phyloP scores from a whole-genome alignment of 805 yeast genomes.

The Saccharomyces jurei region DNA sequence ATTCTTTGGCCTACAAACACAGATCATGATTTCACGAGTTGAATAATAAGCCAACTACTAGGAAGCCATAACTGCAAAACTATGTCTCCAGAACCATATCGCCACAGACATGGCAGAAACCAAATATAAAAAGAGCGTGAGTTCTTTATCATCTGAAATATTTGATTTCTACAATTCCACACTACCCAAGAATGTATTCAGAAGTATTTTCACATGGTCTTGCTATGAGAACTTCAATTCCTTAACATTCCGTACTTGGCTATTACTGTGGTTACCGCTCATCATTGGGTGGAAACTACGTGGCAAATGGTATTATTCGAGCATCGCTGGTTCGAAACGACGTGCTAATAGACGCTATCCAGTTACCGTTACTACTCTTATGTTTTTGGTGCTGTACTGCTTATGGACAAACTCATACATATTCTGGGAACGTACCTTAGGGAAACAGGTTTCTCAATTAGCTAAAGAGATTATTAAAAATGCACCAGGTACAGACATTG shows the following conservation, averaged over 20 bases:
- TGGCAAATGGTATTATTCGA: too few relatives aligned
- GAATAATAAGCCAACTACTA: too few relatives aligned
- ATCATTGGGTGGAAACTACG: not conserved
- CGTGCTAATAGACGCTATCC: too few relatives aligned
- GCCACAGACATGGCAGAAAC: too few relatives aligned
- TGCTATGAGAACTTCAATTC: not conserved
- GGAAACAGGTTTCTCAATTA: not conserved
- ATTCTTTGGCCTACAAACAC: too few relatives aligned
- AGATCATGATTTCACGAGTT: too few relatives aligned
- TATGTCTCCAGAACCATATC: too few relatives aligned
- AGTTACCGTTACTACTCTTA: not conserved
- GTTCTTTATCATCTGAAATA: not conserved
- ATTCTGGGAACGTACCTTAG: not conserved
- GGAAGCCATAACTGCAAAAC: too few relatives aligned
- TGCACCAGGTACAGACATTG: not conserved
- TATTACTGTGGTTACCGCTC: not conserved
- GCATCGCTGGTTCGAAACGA: too few relatives aligned
- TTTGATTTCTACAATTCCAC: not conserved
- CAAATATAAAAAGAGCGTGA: not conserved
- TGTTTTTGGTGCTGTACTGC: not conserved
- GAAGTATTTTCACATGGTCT: not conserved
- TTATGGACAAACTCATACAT: not conserved
- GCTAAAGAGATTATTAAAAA: not conserved
- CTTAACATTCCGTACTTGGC: not conserved
- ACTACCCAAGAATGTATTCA: not conserved